Evolutionary conservation across 306 rosid species (phyloP).

Genomic region (Alnus glutinosa): DNA sequence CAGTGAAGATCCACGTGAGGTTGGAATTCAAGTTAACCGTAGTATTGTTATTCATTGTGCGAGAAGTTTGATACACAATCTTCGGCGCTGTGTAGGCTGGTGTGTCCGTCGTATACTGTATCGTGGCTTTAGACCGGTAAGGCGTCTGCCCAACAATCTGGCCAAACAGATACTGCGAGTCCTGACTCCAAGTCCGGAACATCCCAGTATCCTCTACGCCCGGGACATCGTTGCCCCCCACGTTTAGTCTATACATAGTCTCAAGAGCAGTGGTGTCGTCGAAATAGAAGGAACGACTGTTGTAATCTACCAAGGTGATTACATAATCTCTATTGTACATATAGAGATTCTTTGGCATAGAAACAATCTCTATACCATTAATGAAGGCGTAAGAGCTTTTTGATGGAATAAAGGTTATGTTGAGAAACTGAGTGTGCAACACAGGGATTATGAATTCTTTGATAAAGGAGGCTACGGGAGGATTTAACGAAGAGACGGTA

Average conservation of each 20-base stretch:
- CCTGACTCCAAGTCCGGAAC: constrained; percentile 26
- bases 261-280: constrained; percentile 20
- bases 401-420: constrained; percentile 28
- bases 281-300: neutral
- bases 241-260: constrained; percentile 24
- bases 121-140: neutral
- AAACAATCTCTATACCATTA: constrained; percentile 34
- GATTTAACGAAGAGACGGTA: neutral
- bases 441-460: constrained; percentile 24
- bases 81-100: constrained; percentile 15
- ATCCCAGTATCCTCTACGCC: constrained; percentile 23
- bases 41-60: neutral
- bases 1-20: constrained; percentile 23
- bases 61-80: neutral
- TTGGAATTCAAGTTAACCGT: neutral
- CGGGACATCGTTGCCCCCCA: constrained; percentile 1
- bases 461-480: neutral
- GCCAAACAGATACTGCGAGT: neutral
- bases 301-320: neutral
- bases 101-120: neutral
- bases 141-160: rapidly evolving
- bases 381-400: constrained; percentile 25
- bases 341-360: constrained; percentile 30
- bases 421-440: neutral
- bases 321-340: neutral